Percentiles rank a stretch among this genome's conserved stretches.
These are phyloP conservation scores for Acorus calamus DNA, from an alignment of 106 monocot species.

Conservation along the genomic window DNA sequence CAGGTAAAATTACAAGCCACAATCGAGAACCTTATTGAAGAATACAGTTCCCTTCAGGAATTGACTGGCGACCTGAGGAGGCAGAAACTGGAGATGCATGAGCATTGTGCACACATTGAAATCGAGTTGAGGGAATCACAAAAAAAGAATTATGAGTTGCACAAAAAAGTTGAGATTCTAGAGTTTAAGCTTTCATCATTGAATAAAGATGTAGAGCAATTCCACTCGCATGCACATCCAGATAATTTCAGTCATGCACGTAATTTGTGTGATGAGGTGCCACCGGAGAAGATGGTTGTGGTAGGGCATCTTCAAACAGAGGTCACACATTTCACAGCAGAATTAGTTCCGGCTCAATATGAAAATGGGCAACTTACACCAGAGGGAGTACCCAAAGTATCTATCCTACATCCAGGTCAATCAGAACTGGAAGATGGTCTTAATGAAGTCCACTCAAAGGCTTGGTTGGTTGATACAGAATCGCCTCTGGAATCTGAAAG, in stretches of 20 bases:
- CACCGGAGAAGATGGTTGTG: conserved; percentile 47
- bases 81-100: conserved; percentile 80
- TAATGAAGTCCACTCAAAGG: conserved; percentile 40
- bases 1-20: conserved; percentile 61
- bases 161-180: conserved; percentile 35
- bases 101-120: conserved; percentile 38
- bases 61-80: conserved; percentile 42
- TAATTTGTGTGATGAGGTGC: conserved; percentile 39
- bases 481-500: conserved; percentile 47
- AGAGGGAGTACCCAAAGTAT: conserved; percentile 55
- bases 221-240: conserved; percentile 26
- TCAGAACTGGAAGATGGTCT: conserved; percentile 62
- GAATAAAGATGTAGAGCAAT: conserved; percentile 63
- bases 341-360: conserved; percentile 45
- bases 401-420: conserved; percentile 45
- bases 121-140: conserved; percentile 48
- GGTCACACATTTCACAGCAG: conserved; percentile 43
- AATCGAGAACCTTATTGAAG: conserved; percentile 61
- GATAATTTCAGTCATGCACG: conserved; percentile 39
- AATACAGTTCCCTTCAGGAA: conserved; percentile 59
- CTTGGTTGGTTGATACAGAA: conserved; percentile 47
- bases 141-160: conserved; percentile 33
- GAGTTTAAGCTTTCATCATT: conserved; percentile 52
- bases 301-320: conserved; percentile 62
- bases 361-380: conserved; percentile 39